phyloP scores from a whole-genome alignment of 73 alveolate species.

The Urostyla sp. region DNA sequence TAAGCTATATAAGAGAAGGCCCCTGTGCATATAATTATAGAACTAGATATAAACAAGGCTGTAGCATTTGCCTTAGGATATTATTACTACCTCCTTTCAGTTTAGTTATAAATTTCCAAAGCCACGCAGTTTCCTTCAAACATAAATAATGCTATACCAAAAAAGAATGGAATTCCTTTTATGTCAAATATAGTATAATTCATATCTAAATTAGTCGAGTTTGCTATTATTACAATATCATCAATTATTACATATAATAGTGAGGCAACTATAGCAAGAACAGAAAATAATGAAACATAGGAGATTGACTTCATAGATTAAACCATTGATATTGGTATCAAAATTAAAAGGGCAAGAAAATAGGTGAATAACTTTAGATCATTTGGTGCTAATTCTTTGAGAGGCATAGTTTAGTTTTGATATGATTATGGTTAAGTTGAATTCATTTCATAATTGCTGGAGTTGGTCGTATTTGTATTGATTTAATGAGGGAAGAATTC shows the following conservation, averaged over 20 bases:
- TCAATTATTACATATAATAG: too few relatives aligned
- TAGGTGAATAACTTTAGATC: background rate
- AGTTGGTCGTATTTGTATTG: background rate
- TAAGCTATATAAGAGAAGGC: slow-evolving; percentile 17
- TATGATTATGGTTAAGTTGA: too few relatives aligned
- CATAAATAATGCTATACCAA: background rate
- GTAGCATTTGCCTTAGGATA: too few relatives aligned
- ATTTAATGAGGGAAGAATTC: background rate
- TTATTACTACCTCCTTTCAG: too few relatives aligned
- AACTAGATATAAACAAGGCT: slow-evolving; percentile 20
- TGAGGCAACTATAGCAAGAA: background rate
- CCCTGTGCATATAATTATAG: slow-evolving; percentile 10
- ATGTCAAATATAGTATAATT: background rate
- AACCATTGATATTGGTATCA: background rate
- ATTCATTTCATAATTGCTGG: background rate
- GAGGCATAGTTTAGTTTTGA: too few relatives aligned
- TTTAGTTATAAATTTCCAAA: background rate
- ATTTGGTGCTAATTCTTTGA: too few relatives aligned
- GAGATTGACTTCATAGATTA: background rate
- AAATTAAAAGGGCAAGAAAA: background rate
- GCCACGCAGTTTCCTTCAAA: background rate
- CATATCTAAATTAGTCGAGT: background rate
- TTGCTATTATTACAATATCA: background rate
- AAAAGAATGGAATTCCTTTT: background rate
- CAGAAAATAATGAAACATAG: background rate